A percentile compares a stretch with the other conserved stretches of the same genome.
These are phyloP conservation scores for Silene vulgaris DNA, from an alignment of 179 eudicot species.

Conservation along the genomic window DNA sequence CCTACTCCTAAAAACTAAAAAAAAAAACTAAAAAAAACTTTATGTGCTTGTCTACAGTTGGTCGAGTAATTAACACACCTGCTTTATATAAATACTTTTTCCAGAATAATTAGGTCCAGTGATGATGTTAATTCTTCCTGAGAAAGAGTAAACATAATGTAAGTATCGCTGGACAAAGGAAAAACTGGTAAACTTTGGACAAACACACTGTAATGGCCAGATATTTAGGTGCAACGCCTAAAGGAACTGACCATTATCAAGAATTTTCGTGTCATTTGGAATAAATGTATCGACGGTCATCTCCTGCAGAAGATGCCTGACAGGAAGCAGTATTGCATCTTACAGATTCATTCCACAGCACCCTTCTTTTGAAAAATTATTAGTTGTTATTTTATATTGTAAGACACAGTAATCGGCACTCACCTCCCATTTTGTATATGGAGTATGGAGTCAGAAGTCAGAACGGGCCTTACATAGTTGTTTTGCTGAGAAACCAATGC, in stretches of 20 bases:
- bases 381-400: background rate
- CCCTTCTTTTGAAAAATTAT: background rate
- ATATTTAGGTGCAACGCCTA: slow-evolving; percentile 16
- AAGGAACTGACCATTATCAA: slow-evolving; percentile 47
- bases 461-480: slow-evolving; percentile 80
- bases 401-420: slow-evolving; percentile 20
- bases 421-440: slow-evolving; percentile 94
- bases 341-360: background rate
- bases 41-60: background rate
- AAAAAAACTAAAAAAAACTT: background rate
- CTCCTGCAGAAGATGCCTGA: slow-evolving; percentile 97
- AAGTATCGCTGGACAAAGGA: slow-evolving; percentile 14
- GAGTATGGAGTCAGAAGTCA: slow-evolving; percentile 67
- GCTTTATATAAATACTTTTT: slow-evolving; percentile 93
- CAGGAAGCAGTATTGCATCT: slow-evolving; percentile 15
- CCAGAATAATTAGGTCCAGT: slow-evolving; percentile 99
- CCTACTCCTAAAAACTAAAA: background rate
- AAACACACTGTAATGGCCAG: slow-evolving; percentile 4
- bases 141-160: slow-evolving; percentile 9
- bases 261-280: slow-evolving; percentile 83
- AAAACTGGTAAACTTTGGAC: slow-evolving; percentile 14
- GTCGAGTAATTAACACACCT: slow-evolving; percentile 40
- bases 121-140: slow-evolving; percentile 91
- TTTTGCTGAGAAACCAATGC: slow-evolving; percentile 92
- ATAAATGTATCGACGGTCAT: slow-evolving; percentile 96